phyloP scores from a whole-genome alignment of 2,329 filamentous ascomycete genomes.

The Xylaria sp. region DNA sequence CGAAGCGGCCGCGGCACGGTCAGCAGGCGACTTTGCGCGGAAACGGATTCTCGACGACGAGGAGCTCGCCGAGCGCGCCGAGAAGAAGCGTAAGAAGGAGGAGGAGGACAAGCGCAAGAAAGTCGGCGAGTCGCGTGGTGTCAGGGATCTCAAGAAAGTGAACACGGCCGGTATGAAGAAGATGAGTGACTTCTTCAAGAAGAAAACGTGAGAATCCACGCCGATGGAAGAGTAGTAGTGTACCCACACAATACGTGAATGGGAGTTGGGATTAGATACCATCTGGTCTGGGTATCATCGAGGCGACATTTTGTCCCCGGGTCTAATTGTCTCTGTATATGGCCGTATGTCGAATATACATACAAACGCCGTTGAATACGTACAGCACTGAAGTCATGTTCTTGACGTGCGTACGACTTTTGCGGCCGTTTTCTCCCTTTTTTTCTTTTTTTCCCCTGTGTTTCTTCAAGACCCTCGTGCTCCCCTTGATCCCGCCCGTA shows the following conservation, averaged over 20 bases:
- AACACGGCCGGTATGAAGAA: conserved; percentile 96
- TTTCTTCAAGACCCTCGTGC: conserved; percentile 50
- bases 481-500: conserved; percentile 65
- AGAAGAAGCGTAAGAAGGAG: conserved; percentile 86
- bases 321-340: conserved; percentile 17
- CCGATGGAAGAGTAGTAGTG: conserved; percentile 11
- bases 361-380: conserved; percentile 22
- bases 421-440: neutral
- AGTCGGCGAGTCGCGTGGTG: conserved; percentile 75
- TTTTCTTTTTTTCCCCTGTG: neutral
- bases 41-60: conserved; percentile 76
- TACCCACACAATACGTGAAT: neutral
- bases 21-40: conserved; percentile 74
- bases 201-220: conserved; percentile 57
- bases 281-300: conserved; percentile 28
- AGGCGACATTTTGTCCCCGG: conserved; percentile 13
- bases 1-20: conserved; percentile 75
- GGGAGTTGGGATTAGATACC: conserved; percentile 6
- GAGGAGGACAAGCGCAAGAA: conserved; percentile 91
- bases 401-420: neutral
- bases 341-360: neutral
- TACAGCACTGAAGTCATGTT: conserved; percentile 14
- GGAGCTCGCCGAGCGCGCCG: conserved; percentile 69
- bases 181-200: conserved; percentile 92
- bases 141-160: conserved; percentile 87